Evolutionary conservation across 225 moss, liverwort and hornwort species (phyloP).

Genomic region (Sphagnum contortum): DNA sequence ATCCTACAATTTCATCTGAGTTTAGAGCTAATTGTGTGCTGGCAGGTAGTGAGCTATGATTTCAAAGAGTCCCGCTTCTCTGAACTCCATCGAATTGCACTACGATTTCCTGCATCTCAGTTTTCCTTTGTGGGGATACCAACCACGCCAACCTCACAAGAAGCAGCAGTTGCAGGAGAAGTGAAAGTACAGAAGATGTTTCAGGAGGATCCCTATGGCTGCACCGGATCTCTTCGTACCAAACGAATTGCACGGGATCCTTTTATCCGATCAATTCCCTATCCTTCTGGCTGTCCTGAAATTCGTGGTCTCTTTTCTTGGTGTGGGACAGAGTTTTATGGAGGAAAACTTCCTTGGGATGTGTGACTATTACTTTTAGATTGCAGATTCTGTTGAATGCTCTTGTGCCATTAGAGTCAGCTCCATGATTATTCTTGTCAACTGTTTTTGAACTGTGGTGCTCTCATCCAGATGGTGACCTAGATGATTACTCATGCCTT

Average conservation of each 20-base stretch:
- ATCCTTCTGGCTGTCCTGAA: conserved; percentile 90
- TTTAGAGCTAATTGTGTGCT: too few relatives aligned
- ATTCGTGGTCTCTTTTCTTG: conserved; percentile 63
- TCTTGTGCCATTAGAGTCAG: too few relatives aligned
- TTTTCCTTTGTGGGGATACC: conserved; percentile 66
- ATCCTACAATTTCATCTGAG: too few relatives aligned
- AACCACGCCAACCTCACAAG: conserved; percentile 28
- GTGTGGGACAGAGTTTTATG: conserved; percentile 50
- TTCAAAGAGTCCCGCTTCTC: conserved; percentile 66
- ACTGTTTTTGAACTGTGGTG: too few relatives aligned
- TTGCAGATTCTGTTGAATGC: too few relatives aligned
- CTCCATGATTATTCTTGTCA: too few relatives aligned
- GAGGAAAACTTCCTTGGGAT: conserved; percentile 61
- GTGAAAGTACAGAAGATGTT: conserved; percentile 52
- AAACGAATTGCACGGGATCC: conserved; percentile 70
- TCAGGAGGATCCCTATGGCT: conserved; percentile 81
- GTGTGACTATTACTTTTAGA: too few relatives aligned
- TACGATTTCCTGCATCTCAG: conserved; percentile 57
- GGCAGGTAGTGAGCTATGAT: conserved; percentile 85
- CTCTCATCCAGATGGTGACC: too few relatives aligned
- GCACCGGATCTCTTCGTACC: conserved; percentile 45
- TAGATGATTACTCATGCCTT: too few relatives aligned
- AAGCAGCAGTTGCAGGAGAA: conserved; percentile 58
- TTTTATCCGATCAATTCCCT: conserved; percentile 75
- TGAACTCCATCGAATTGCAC: conserved; percentile 63